Base-by-base conservation (phyloP, 169 alveolate genomes). In the Plasmodium cynomolgi region DNA sequence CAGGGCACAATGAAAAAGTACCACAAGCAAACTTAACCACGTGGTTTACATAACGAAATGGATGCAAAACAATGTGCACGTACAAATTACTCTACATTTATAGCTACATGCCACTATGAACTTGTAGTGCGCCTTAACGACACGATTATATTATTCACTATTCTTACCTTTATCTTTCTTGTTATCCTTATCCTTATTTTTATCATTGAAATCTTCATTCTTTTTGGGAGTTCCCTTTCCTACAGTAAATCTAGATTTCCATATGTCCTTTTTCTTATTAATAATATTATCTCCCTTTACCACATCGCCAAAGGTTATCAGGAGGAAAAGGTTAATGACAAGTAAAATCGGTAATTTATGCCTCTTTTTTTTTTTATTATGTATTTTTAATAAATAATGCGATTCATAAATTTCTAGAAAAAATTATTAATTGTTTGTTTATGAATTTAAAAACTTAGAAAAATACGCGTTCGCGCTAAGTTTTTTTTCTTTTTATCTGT, bases 231-330 rank as follows among this genome's bases (percentile, higher is more conserved):
- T 37, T 50, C 83, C 83, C 33, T 72, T 84, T 29, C 92, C 92
- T 33, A 41, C 33, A 84, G 68, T 33, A 84, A 84, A 84, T 84
- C 92, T 84, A 23, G 83, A 84, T 84, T 20, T 84, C 92, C 92
- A 84, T 41, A 84, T 68, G 23, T 84, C 71, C 41, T 84, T 84
- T 29, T 26, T 84, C n/a, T 44, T 50, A 54, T 81, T 81, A 50
- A 13, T 37, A 81, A 29, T 54, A 9, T 84, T 44, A 84, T 84
- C 83, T 41, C 92, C 92, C 54, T 62, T 84, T 84, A 72, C 23
- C 11, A 72, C 81, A 84, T 84, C 68, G 73, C 81, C 74, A 71
- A 84, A 41, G 54, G 37, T 39, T 1, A 84, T 33, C n/a, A 84
- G 62, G 83, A 84, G 72, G 44, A 84, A 71, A 84, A 84, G 29